Evolutionary conservation across 2,329 filamentous ascomycete species (phyloP).

Genomic region (Lojkania enalia): DNA sequence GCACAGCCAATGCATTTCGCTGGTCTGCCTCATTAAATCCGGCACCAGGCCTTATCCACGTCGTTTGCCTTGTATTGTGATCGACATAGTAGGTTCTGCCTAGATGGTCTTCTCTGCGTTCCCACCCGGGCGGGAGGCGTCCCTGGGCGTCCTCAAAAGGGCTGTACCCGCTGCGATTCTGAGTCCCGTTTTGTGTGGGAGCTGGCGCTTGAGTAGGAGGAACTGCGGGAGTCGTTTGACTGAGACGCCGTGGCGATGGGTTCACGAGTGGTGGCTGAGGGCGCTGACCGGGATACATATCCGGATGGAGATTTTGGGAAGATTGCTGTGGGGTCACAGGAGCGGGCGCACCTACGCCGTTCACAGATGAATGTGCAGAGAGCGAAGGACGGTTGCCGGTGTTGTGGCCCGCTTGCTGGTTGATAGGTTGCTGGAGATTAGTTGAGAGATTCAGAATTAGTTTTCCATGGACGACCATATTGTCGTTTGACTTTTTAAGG

Average conservation of each 20-base stretch:
- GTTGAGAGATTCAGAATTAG: slow-evolving; percentile 96
- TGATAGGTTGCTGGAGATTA: slow-evolving; percentile 74
- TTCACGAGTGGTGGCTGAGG: slow-evolving; percentile 25
- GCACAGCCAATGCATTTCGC: slow-evolving; percentile 80
- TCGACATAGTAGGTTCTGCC: slow-evolving; percentile 98
- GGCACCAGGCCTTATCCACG: slow-evolving; percentile 88
- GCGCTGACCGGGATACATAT: slow-evolving; percentile 42
- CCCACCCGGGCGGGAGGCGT: slow-evolving; percentile 89
- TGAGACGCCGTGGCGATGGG: slow-evolving; percentile 31
- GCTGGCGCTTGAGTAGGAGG: slow-evolving; percentile 51
- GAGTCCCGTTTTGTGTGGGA: slow-evolving; percentile 30
- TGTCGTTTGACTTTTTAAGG: slow-evolving; percentile 96
- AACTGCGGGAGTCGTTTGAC: slow-evolving; percentile 34
- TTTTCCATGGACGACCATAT: slow-evolving; percentile 96
- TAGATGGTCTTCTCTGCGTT: slow-evolving; percentile 90
- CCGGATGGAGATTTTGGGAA: slow-evolving; percentile 42
- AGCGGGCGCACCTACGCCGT: slow-evolving; percentile 42
- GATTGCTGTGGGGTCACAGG: slow-evolving; percentile 48
- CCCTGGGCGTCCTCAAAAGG: slow-evolving; percentile 97
- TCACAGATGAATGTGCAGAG: slow-evolving; percentile 42
- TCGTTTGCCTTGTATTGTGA: slow-evolving; percentile 94
- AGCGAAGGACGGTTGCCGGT: slow-evolving; percentile 45
- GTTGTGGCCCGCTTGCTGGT: slow-evolving; percentile 50
- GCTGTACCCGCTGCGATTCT: slow-evolving; percentile 65
- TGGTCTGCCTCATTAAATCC: slow-evolving; percentile 76